Percentiles rank a stretch among this genome's conserved stretches.
Conservation (phyloP, 768 basidiomycete species). For the Amanita brunnescens region DNA sequence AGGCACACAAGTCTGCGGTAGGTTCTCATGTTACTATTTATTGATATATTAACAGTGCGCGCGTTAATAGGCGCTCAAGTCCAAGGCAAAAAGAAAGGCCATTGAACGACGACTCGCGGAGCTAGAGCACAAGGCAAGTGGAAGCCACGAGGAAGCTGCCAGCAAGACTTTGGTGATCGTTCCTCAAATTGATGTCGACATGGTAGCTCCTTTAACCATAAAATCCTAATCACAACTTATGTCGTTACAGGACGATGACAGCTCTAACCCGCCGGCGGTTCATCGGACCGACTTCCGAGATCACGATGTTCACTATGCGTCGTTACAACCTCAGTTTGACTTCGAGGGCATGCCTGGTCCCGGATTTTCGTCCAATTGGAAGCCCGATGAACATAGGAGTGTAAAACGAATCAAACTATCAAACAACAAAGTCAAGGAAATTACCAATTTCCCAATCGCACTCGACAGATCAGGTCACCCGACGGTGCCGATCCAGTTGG, state of each 20-base stretch:
- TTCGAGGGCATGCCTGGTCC: slow-evolving; percentile 33
- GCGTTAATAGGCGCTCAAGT: slow-evolving; percentile 5
- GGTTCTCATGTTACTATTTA: slow-evolving; percentile 3
- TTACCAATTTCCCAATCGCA: slow-evolving; percentile 22
- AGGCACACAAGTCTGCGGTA: slow-evolving; percentile 21
- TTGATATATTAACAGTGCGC: background rate
- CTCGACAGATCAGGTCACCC: slow-evolving; percentile 31
- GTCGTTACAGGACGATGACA: background rate
- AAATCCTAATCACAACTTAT: background rate
- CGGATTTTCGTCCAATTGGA: slow-evolving; percentile 24
- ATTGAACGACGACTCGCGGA: slow-evolving; percentile 12
- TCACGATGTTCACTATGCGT: slow-evolving; percentile 4
- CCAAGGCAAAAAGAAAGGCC: slow-evolving; percentile 8
- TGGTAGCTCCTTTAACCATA: background rate
- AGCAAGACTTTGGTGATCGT: background rate
- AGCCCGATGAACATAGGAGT: slow-evolving; percentile 4
- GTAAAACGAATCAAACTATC: slow-evolving; percentile 16
- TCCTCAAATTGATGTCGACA: background rate
- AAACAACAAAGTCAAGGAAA: slow-evolving; percentile 7
- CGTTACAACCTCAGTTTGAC: slow-evolving; percentile 16
- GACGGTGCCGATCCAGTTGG: slow-evolving; percentile 25
- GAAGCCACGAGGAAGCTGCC: background rate
- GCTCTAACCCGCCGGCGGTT: background rate
- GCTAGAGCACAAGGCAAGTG: slow-evolving; percentile 7
- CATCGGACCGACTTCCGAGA: background rate